A percentile compares a stretch with the other conserved stretches of the same genome.
Conservation (phyloP, 495 filamentous ascomycete species). For the Pyrenopolyporus hunteri region DNA sequence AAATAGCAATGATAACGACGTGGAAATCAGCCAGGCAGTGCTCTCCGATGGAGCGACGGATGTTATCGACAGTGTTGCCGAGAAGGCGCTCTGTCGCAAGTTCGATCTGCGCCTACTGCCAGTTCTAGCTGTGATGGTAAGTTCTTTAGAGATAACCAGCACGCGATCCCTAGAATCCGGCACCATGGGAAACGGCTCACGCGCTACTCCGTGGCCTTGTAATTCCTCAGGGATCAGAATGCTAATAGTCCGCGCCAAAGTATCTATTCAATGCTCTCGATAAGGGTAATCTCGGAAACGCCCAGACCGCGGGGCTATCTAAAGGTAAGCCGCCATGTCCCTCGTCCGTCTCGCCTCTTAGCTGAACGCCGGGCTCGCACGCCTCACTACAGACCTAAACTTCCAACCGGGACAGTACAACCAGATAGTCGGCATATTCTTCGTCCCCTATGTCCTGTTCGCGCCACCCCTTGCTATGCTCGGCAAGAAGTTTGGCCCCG, state of each 20-base stretch:
- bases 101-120: conserved; percentile 69
- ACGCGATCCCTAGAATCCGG: neutral
- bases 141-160: conserved; percentile 19
- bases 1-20: conserved; percentile 32
- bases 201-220: neutral
- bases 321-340: conserved; percentile 54
- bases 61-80: conserved; percentile 52
- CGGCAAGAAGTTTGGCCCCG: conserved; percentile 70
- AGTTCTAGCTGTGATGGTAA: conserved; percentile 67
- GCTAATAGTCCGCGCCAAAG: conserved; percentile 24
- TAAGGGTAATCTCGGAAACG: conserved; percentile 73
- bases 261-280: conserved; percentile 69
- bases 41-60: conserved; percentile 19
- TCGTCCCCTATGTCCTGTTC: conserved; percentile 76
- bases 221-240: too few species aligned
- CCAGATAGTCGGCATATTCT: conserved; percentile 74
- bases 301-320: conserved; percentile 62
- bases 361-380: neutral
- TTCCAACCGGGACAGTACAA: conserved; percentile 73
- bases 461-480: conserved; percentile 70
- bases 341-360: conserved; percentile 6
- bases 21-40: conserved; percentile 27
- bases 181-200: neutral
- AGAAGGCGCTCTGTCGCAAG: conserved; percentile 66
- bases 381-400: conserved; percentile 50